Conservation (phyloP, 257 asterid genomes). For the Solanum verrucosum region DNA sequence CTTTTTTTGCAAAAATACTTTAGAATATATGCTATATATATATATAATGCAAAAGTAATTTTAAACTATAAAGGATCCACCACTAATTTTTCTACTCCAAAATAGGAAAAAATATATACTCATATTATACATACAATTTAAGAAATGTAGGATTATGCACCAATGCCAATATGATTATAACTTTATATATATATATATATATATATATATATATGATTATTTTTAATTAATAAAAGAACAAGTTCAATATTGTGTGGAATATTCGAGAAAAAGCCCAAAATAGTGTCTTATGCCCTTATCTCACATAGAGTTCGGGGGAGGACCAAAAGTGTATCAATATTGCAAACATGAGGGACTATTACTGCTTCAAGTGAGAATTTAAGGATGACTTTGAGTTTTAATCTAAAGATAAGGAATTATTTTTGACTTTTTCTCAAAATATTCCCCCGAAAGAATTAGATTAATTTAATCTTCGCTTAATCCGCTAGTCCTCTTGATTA, state of each 20-base stretch:
- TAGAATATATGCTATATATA: background rate
- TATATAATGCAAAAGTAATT: background rate
- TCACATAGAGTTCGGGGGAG: too few species aligned
- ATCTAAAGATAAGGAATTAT: too few species aligned
- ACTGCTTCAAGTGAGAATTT: too few species aligned
- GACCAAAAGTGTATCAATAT: too few species aligned
- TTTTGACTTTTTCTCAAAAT: too few species aligned
- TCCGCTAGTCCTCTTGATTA: background rate
- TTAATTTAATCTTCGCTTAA: background rate
- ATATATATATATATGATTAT: background rate
- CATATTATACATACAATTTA: background rate
- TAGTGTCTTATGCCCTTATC: too few species aligned
- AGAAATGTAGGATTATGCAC: background rate
- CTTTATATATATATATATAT: background rate
- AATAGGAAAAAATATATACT: background rate
- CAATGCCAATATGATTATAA: background rate
- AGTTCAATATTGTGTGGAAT: background rate
- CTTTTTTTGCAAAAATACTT: background rate
- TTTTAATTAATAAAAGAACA: background rate
- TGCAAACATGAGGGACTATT: too few species aligned
- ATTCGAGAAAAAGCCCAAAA: background rate
- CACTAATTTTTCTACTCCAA: background rate
- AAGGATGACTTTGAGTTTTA: too few species aligned
- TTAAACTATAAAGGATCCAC: background rate
- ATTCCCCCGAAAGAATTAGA: background rate